phyloP scores from a whole-genome alignment of 2,329 filamentous ascomycete genomes.

The Cyphellophora attinorum region DNA sequence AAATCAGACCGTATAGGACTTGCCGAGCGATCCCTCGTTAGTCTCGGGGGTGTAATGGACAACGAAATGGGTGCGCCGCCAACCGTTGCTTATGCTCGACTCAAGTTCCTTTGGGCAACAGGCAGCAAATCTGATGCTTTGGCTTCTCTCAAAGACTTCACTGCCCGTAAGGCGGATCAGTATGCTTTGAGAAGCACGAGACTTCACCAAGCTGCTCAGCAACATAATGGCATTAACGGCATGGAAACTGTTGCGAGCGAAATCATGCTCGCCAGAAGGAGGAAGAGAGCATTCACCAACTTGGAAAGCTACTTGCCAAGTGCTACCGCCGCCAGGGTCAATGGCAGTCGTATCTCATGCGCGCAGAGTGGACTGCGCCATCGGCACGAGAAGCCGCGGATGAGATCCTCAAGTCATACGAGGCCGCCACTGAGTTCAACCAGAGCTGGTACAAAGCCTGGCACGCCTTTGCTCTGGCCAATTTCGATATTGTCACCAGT shows the following conservation, averaged over 20 bases:
- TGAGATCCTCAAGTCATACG: conserved; percentile 85
- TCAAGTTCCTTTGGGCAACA: conserved; percentile 93
- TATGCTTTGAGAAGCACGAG: conserved; percentile 36
- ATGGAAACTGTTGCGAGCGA: conserved; percentile 30
- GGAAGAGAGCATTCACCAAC: conserved; percentile 44
- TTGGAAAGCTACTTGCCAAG: conserved; percentile 70
- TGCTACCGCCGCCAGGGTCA: conserved; percentile 95
- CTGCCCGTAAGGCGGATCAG: conserved; percentile 49
- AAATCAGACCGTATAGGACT: conserved; percentile 92
- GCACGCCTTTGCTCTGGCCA: conserved; percentile 97
- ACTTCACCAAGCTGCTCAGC: conserved; percentile 28
- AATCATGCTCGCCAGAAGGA: conserved; percentile 28
- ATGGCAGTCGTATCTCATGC: conserved; percentile 81
- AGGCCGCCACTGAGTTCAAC: conserved; percentile 86
- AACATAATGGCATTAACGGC: conserved; percentile 34
- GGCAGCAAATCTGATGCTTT: conserved; percentile 57
- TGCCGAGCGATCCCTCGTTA: conserved; percentile 88
- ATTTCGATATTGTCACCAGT: conserved; percentile 93
- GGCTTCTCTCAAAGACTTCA: conserved; percentile 53
- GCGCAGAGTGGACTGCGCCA: conserved; percentile 79
- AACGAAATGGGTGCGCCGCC: conserved; percentile 43
- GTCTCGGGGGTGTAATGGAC: conserved; percentile 58
- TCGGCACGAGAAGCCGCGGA: conserved; percentile 78
- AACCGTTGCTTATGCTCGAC: conserved; percentile 87
- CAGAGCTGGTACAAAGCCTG: conserved; percentile 97